These are phyloP conservation scores for Akanthomyces lecanii DNA, from an alignment of 2,329 filamentous ascomycete species.

Conservation along the genomic window DNA sequence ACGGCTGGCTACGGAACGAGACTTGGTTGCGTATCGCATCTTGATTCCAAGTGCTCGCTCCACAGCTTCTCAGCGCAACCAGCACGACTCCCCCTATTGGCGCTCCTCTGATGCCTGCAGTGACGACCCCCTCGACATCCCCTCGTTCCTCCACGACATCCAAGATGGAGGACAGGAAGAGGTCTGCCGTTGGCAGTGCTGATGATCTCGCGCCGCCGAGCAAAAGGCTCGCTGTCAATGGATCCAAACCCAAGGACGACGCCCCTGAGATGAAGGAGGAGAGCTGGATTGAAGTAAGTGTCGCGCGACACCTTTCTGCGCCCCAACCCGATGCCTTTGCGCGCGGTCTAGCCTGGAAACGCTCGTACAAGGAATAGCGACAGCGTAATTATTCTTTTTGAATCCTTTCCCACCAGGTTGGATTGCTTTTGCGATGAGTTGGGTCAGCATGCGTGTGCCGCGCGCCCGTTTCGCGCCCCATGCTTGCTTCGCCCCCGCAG, in stretches of 20 bases:
- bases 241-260: slow-evolving; percentile 56
- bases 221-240: slow-evolving; percentile 90
- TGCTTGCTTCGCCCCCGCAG: neutral
- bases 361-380: neutral
- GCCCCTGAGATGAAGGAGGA: slow-evolving; percentile 54
- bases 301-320: slow-evolving; percentile 28
- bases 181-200: slow-evolving; percentile 74
- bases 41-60: slow-evolving; percentile 26
- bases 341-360: neutral
- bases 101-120: slow-evolving; percentile 75
- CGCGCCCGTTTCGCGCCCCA: neutral
- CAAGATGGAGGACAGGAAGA: slow-evolving; percentile 99
- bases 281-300: slow-evolving; percentile 63
- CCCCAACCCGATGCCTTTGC: neutral
- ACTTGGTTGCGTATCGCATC: slow-evolving; percentile 32
- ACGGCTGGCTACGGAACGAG: slow-evolving; percentile 30
- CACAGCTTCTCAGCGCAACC: slow-evolving; percentile 29
- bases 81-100: slow-evolving; percentile 20
- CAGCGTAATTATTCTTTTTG: neutral
- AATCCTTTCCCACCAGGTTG: neutral
- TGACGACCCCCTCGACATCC: slow-evolving; percentile 65
- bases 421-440: neutral
- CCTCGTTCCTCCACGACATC: slow-evolving; percentile 75
- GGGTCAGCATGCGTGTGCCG: neutral
- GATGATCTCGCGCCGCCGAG: slow-evolving; percentile 84